Percentiles rank a stretch among this genome's conserved stretches.
These are phyloP conservation scores for Fonsecaea multimorphosa DNA, from an alignment of 2,329 filamentous ascomycete species.

Conservation along the genomic window DNA sequence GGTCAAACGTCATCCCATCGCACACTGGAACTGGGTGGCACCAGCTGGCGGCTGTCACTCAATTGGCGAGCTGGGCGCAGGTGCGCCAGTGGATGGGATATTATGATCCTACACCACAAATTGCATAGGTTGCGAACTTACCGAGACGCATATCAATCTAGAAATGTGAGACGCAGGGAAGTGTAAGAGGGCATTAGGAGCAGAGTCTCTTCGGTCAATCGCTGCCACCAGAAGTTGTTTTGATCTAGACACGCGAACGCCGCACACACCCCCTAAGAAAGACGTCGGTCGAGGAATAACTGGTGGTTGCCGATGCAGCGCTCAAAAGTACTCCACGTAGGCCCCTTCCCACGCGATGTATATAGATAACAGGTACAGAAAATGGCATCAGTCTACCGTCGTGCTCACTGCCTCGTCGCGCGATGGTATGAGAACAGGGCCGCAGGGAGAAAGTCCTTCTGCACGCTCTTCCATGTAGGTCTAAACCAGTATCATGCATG, in stretches of 20 bases:
- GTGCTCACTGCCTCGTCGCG: neutral
- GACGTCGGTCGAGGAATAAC: neutral
- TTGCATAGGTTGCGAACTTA: neutral
- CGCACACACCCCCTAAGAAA: neutral
- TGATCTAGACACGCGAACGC: neutral
- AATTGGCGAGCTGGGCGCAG: too few species aligned
- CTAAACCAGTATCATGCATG: slow-evolving; percentile 29
- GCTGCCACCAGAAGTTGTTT: neutral
- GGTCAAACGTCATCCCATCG: slow-evolving; percentile 8
- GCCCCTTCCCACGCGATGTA: slow-evolving; percentile 7
- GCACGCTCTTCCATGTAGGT: slow-evolving; percentile 22
- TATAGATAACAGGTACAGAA: slow-evolving; percentile 6
- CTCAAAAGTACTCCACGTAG: slow-evolving; percentile 7
- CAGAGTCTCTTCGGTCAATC: neutral
- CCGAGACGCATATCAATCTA: neutral
- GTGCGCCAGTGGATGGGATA: neutral
- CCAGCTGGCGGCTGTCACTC: too few species aligned
- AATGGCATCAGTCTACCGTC: slow-evolving; percentile 1
- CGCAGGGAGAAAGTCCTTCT: neutral
- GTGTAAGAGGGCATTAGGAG: neutral
- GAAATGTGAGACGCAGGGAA: neutral
- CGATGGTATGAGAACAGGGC: neutral
- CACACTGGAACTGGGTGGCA: neutral
- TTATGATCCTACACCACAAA: neutral
- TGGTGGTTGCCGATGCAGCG: slow-evolving; percentile 4